Evolutionary conservation across 1,139 yeast genomes (phyloP).

Genomic region (Yarrowia galli): DNA sequence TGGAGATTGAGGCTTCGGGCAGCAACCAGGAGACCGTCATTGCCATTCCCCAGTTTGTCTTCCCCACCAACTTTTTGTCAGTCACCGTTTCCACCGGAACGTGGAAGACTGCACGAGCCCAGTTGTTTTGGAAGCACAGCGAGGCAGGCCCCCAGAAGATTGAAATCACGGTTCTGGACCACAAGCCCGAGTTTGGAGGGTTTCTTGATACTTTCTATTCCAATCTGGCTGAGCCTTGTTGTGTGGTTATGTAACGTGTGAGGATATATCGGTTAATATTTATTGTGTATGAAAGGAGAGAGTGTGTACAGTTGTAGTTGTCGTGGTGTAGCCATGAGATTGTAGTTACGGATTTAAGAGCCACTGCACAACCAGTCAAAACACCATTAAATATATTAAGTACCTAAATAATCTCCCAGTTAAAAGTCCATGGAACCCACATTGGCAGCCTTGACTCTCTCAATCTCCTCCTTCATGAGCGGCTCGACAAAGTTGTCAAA

Average conservation of each 20-base stretch:
- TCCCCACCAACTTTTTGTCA: conserved; percentile 57
- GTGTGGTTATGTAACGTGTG: conserved; percentile 26
- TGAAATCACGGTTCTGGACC: conserved; percentile 40
- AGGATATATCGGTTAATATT: background rate
- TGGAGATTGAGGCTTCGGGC: conserved; percentile 54
- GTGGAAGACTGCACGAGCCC: conserved; percentile 59
- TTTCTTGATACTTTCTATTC: conserved; percentile 29
- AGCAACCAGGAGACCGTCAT: conserved; percentile 40
- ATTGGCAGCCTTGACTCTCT: conserved; percentile 38
- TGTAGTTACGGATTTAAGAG: too few relatives aligned
- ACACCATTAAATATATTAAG: conserved; percentile 24
- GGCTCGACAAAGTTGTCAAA: conserved; percentile 69
- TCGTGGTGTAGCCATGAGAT: too few relatives aligned
- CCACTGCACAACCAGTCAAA: too few relatives aligned
- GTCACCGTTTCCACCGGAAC: conserved; percentile 63
- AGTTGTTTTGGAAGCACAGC: conserved; percentile 74
- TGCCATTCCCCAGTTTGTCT: conserved; percentile 40
- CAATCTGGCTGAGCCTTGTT: conserved; percentile 37
- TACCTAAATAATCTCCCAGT: too few relatives aligned
- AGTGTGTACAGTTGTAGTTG: background rate
- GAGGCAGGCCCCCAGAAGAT: conserved; percentile 52
- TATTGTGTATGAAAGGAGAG: background rate
- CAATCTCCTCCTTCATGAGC: conserved; percentile 63
- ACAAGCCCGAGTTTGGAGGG: conserved; percentile 28
- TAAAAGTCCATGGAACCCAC: conserved; percentile 43